A percentile compares a stretch with the other conserved stretches of the same genome.
These are phyloP conservation scores for Rubroboletus pulcherrimus DNA, from an alignment of 768 basidiomycete genomes.

Conservation along the genomic window DNA sequence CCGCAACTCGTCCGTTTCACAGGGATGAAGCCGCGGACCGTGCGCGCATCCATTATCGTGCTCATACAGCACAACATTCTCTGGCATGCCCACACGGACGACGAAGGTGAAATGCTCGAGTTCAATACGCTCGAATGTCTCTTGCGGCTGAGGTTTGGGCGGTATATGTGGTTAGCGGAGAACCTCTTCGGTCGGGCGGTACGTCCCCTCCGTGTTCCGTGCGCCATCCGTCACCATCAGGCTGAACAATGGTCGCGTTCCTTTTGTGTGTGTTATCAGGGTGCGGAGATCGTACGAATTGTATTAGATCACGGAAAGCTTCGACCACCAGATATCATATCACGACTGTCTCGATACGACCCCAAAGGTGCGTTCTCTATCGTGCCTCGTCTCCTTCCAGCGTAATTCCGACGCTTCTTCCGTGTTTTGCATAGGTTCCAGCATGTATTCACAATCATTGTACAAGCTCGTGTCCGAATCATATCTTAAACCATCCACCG, in stretches of 20 bases:
- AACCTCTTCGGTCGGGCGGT: conserved; percentile 69
- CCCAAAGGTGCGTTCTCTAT: conserved; percentile 48
- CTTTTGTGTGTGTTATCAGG: conserved; percentile 40
- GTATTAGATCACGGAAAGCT: conserved; percentile 87
- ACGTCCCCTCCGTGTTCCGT: conserved; percentile 24
- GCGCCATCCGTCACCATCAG: background rate
- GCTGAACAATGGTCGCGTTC: background rate
- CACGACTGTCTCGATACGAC: conserved; percentile 47
- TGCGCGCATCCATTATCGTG: conserved; percentile 68
- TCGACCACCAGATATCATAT: conserved; percentile 65
- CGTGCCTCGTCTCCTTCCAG: conserved; percentile 1
- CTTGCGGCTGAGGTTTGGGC: conserved; percentile 76
- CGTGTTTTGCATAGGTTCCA: conserved; percentile 22
- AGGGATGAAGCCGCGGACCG: conserved; percentile 58
- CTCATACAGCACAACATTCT: conserved; percentile 90
- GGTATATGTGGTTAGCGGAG: conserved; percentile 72
- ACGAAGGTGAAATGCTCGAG: conserved; percentile 76
- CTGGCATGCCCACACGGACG: conserved; percentile 74
- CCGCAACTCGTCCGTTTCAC: conserved; percentile 67
- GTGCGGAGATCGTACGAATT: conserved; percentile 67
- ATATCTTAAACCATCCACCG: conserved; percentile 80
- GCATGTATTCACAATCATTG: conserved; percentile 56
- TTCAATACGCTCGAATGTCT: conserved; percentile 83
- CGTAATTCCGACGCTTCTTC: background rate
- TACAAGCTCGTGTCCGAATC: conserved; percentile 64